Base-by-base conservation (phyloP, 202 grass and related monocot genomes). In the Schoenoplectus tabernaemontani region DNA sequence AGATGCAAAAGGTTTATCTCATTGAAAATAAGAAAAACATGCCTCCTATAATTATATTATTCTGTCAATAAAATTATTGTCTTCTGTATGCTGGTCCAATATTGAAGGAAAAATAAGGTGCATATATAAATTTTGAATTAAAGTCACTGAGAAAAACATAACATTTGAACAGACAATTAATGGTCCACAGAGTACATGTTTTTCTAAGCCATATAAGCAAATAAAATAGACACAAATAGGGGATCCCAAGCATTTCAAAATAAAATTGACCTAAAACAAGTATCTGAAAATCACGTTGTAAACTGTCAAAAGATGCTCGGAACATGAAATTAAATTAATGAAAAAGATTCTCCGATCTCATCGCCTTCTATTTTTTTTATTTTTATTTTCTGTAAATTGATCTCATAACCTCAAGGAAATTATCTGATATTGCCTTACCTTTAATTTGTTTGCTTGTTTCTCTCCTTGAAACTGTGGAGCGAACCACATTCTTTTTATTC, bases 281-380 rank as follows among this genome's bases (percentile, higher is more conserved):
- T 62, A 64, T 38, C 15, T 64, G 32, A 64, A 38, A 64, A 64
- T 16, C 62, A 76, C 5, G 26, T 57, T 34, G 46, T 76, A 48
- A 76, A 57, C 72, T 57, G 48, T 36, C 32, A 56, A 53, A 76
- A 54, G 68, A 74, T 74, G 41, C 42, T 74, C 42, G 39, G 12
- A 72, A 72, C 66, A 43, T 72, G 66, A 43, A 23, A 74, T 6
- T 74, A 74, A 47, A 74, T 6, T 74, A 74, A 12, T 12, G 12
- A 51, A 51, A 51, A 74, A 74, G 68, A 50, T 74, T 74, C 68
- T 50, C n/a, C 34, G 32, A 64, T 33, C 13, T 64, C 60, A 4
- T n/a, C 0, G 3, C 2, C 50, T n/a, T 16, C n/a, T 54, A 3
- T 4, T 47, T 47, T 12, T 37, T 37, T 37, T 4, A 37, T n/a